Conservation (phyloP, 331 rosid species). For the Spiraea crenata region DNA sequence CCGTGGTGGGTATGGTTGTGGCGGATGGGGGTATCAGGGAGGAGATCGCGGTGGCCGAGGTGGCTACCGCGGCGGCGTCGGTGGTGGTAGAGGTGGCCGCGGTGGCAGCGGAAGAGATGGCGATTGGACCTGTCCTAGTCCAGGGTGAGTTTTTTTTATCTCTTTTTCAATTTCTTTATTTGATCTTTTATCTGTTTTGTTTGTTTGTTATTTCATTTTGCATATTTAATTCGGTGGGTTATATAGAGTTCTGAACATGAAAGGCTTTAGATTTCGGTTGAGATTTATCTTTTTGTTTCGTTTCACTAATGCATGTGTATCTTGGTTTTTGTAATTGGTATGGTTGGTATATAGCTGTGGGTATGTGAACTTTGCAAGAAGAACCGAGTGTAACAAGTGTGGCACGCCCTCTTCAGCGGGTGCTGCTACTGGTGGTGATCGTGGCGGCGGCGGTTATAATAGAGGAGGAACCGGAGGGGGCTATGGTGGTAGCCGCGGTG, state of each 20-base stretch:
- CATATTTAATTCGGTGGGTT: neutral
- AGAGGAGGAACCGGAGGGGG: conserved; percentile 61
- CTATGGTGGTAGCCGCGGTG: conserved; percentile 43
- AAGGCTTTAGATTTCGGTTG: neutral
- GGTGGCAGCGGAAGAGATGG: conserved; percentile 98
- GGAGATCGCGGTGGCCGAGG: conserved; percentile 88
- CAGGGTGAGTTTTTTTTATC: conserved; percentile 46
- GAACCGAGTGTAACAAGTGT: conserved; percentile 94
- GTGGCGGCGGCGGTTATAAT: conserved; percentile 39
- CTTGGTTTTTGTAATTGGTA: conserved; percentile 11
- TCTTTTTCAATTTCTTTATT: too few relatives aligned
- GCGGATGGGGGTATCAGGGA: conserved; percentile 65
- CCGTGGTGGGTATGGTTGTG: conserved; percentile 39
- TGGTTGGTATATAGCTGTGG: conserved; percentile 67
- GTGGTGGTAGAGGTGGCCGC: conserved; percentile 50
- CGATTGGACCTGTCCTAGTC: conserved; percentile 96
- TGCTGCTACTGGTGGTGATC: conserved; percentile 34
- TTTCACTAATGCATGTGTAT: neutral
- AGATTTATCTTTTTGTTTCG: neutral
- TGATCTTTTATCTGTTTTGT: neutral
- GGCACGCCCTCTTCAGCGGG: conserved; percentile 82
- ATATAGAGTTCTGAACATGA: neutral
- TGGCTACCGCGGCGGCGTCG: conserved; percentile 45
- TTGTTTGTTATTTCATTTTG: neutral
- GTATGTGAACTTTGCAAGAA: conserved; percentile 88